Percentiles rank a stretch among this genome's conserved stretches.
phyloP scores from a whole-genome alignment of 2,329 filamentous ascomycete genomes.

The Calonectria pauciramosa region DNA sequence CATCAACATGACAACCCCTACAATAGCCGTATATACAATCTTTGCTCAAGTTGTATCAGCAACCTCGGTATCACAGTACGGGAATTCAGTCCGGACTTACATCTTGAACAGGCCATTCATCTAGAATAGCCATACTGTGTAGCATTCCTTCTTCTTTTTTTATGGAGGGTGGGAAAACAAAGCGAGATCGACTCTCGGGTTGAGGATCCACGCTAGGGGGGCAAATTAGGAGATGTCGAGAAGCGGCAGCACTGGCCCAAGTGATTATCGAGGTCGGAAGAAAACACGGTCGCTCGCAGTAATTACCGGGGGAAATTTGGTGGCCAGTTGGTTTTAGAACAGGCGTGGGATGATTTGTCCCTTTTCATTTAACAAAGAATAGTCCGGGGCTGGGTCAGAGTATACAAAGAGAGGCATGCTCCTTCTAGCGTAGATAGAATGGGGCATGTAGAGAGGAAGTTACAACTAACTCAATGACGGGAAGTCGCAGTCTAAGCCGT shows the following conservation, averaged over 20 bases:
- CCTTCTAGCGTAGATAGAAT: not conserved
- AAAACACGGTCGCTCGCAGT: not conserved
- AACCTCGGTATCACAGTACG: not conserved
- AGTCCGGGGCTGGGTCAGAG: not conserved
- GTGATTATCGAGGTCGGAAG: not conserved
- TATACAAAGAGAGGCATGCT: not conserved
- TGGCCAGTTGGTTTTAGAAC: not conserved
- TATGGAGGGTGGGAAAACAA: not conserved
- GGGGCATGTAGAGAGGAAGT: not conserved
- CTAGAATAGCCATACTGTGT: slow-evolving; percentile 56
- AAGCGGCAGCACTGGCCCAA: not conserved
- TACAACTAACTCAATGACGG: too few species aligned
- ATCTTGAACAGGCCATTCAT: slow-evolving; percentile 65
- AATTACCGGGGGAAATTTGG: not conserved
- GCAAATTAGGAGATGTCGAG: not conserved
- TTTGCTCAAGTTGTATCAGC: slow-evolving; percentile 52
- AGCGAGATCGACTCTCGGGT: not conserved
- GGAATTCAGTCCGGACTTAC: slow-evolving; percentile 43
- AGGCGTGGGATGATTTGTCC: not conserved
- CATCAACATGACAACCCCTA: slow-evolving; percentile 85
- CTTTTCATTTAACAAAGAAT: not conserved
- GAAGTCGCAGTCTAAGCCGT: not conserved
- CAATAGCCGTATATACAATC: slow-evolving; percentile 88
- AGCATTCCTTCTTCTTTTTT: not conserved
- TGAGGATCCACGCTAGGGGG: not conserved